Conservation (phyloP, 78 protist genomes). For the Dictyostelium firmibasis region DNA sequence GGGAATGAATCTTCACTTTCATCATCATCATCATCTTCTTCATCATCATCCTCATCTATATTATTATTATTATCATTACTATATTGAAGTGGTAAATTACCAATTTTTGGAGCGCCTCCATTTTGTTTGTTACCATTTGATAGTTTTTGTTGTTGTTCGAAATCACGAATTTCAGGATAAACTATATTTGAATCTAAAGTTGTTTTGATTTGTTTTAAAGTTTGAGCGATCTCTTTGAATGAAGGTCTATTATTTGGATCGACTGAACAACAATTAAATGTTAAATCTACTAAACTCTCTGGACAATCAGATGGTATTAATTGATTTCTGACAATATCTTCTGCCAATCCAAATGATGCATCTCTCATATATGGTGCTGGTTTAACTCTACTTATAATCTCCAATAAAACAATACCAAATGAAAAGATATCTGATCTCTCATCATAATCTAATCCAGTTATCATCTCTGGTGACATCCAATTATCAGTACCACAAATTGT, state of each 20-base stretch:
- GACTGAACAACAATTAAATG: constrained; percentile 21
- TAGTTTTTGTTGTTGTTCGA: background rate
- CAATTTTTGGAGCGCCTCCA: background rate
- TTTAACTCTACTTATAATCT: constrained; percentile 50
- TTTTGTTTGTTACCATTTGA: background rate
- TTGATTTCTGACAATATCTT: constrained; percentile 33
- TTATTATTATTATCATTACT: background rate
- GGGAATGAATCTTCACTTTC: constrained; percentile 1
- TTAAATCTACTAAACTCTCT: constrained; percentile 18
- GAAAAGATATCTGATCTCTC: constrained; percentile 71
- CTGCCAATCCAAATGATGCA: constrained; percentile 24
- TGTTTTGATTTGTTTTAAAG: constrained; percentile 7
- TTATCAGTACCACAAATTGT: constrained; percentile 80
- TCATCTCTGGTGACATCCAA: constrained; percentile 80
- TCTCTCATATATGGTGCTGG: constrained; percentile 73
- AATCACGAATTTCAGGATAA: constrained; percentile 20
- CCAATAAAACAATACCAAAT: constrained; percentile 64
- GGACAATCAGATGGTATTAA: constrained; percentile 50
- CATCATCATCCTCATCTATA: background rate
- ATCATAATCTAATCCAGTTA: constrained; percentile 65
- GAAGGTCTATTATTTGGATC: constrained; percentile 64
- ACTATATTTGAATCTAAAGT: background rate
- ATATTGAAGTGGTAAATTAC: background rate
- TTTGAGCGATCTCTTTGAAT: constrained; percentile 5
- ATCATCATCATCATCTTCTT: background rate